Conservation (phyloP, 2,329 filamentous ascomycete genomes). For the Akanthomyces muscarius region DNA sequence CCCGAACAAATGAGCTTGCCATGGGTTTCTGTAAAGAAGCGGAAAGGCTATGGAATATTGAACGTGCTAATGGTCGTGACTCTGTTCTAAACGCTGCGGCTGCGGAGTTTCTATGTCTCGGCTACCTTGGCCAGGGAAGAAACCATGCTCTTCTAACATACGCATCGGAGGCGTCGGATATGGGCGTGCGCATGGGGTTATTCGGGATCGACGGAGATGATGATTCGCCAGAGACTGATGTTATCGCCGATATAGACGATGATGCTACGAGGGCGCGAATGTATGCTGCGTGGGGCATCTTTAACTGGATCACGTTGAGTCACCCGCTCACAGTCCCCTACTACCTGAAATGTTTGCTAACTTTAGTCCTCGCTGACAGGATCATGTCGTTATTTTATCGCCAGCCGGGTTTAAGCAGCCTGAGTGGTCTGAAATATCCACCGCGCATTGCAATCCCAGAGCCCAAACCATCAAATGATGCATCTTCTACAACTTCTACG, state of each 20-base stretch:
- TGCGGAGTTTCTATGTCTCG: conserved; percentile 32
- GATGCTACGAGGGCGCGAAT: conserved; percentile 17
- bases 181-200: conserved; percentile 30
- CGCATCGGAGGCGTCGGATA: conserved; percentile 26
- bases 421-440: conserved; percentile 17
- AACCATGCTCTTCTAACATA: conserved; percentile 32
- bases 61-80: conserved; percentile 21
- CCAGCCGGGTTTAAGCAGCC: conserved; percentile 28
- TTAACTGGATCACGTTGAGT: conserved; percentile 38
- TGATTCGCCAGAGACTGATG: conserved; percentile 5
- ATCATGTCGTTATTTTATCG: conserved; percentile 31
- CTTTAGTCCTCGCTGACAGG: conserved; percentile 19
- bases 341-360: background rate
- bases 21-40: conserved; percentile 26
- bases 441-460: conserved; percentile 24
- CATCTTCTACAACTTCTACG: background rate
- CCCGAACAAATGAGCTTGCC: conserved; percentile 20
- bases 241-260: background rate
- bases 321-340: background rate
- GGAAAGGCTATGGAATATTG: conserved; percentile 24
- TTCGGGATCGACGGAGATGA: conserved; percentile 23
- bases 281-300: conserved; percentile 30
- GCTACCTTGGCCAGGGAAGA: conserved; percentile 32
- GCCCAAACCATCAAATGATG: background rate
- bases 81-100: conserved; percentile 29